Evolutionary conservation across 2,329 filamentous ascomycete species (phyloP).

Genomic region (Venturia pyrina): DNA sequence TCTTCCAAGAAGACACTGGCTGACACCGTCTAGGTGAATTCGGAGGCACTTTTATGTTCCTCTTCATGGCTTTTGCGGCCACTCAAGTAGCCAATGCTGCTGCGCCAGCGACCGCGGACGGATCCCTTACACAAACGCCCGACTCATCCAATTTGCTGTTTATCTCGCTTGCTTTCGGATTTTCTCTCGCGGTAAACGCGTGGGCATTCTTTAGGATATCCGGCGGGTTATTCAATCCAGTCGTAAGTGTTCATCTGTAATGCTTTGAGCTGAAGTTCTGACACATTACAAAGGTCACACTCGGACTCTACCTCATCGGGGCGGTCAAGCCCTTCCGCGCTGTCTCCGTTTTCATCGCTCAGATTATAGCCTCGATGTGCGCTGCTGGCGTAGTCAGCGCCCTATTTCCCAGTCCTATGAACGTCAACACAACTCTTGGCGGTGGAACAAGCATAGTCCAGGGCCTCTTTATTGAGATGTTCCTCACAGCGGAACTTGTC

Average conservation of each 20-base stretch:
- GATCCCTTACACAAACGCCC: slow-evolving; percentile 5
- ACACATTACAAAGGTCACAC: slow-evolving; percentile 20
- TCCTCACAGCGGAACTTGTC: slow-evolving; percentile 36
- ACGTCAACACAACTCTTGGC: slow-evolving; percentile 32
- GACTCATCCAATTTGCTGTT: slow-evolving; percentile 19
- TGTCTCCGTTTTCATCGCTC: slow-evolving; percentile 22
- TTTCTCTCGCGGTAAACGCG: slow-evolving; percentile 13
- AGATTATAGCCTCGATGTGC: slow-evolving; percentile 25
- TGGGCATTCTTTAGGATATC: slow-evolving; percentile 12
- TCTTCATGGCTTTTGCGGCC: slow-evolving; percentile 13
- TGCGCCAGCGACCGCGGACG: not conserved
- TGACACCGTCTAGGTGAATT: slow-evolving; percentile 11
- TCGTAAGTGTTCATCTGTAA: slow-evolving; percentile 16
- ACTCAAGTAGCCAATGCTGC: slow-evolving; percentile 13
- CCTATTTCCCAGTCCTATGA: slow-evolving; percentile 36
- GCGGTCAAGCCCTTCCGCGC: slow-evolving; percentile 25
- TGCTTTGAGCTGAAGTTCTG: slow-evolving; percentile 21
- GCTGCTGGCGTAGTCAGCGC: slow-evolving; percentile 34
- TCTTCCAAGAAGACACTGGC: not conserved
- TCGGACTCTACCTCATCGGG: slow-evolving; percentile 29
- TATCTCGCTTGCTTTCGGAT: slow-evolving; percentile 19
- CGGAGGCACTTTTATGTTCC: slow-evolving; percentile 14
- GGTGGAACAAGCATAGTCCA: slow-evolving; percentile 32
- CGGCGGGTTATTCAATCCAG: slow-evolving; percentile 18
- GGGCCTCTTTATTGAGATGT: slow-evolving; percentile 41